Evolutionary conservation across 2,329 filamentous ascomycete species (phyloP).

Genomic region (Epicoccum sorghinum): DNA sequence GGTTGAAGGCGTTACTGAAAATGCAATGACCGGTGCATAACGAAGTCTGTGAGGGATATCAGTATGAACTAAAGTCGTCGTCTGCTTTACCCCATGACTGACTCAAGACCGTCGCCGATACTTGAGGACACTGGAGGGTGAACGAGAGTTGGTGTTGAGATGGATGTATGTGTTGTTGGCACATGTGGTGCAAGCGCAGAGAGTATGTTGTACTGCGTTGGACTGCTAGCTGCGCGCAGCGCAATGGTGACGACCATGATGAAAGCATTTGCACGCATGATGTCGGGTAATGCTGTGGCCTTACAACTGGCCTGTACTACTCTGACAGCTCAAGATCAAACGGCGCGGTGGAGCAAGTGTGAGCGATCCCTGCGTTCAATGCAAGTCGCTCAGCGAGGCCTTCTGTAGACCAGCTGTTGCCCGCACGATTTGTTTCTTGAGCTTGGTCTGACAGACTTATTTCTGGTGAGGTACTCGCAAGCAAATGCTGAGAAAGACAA

Average conservation of each 20-base stretch:
- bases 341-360: background rate
- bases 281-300: background rate
- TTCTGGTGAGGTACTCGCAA: background rate
- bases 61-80: background rate
- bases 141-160: background rate
- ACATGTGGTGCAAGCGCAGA: slow-evolving; percentile 11
- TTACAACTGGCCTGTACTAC: background rate
- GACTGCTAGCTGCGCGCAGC: background rate
- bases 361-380: too few species aligned
- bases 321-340: background rate
- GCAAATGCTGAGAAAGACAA: slow-evolving; percentile 5
- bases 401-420: too few species aligned
- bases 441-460: background rate
- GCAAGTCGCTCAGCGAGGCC: too few species aligned
- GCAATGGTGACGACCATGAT: background rate
- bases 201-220: background rate
- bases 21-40: slow-evolving; percentile 16
- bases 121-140: background rate
- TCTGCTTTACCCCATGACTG: background rate
- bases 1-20: slow-evolving; percentile 1
- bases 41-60: slow-evolving; percentile 16
- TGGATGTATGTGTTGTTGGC: background rate
- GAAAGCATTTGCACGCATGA: background rate
- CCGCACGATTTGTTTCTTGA: too few species aligned
- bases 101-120: slow-evolving; percentile 6